A percentile compares a stretch with the other conserved stretches of the same genome.
These are phyloP conservation scores for Decorospora gaudefroyi DNA, from an alignment of 2,329 filamentous ascomycete genomes.

Conservation along the genomic window DNA sequence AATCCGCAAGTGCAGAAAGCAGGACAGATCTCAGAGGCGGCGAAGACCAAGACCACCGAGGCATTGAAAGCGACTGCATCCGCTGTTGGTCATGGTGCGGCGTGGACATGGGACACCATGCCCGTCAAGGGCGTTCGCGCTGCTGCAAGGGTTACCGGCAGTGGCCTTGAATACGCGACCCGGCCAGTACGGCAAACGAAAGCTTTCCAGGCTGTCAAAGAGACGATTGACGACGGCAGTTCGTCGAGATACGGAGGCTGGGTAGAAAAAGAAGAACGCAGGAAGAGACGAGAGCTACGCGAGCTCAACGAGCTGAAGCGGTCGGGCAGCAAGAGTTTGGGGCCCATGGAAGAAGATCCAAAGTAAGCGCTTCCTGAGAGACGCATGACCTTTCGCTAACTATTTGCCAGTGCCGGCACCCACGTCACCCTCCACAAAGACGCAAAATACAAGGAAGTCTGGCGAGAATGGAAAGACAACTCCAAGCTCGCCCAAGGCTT, in stretches of 20 bases:
- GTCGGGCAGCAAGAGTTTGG: constrained; percentile 53
- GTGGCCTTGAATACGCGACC: constrained; percentile 90
- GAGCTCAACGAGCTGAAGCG: constrained; percentile 64
- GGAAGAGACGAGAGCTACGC: constrained; percentile 73
- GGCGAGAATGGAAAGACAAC: constrained; percentile 90
- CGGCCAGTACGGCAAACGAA: constrained; percentile 92
- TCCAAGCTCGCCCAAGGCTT: constrained; percentile 86
- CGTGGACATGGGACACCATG: constrained; percentile 96
- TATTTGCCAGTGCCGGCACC: constrained; percentile 75
- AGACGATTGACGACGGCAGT: constrained; percentile 95
- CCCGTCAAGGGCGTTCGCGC: constrained; percentile 90
- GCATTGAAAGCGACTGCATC: constrained; percentile 85
- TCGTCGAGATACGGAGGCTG: constrained; percentile 95
- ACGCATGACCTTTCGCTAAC: constrained; percentile 10
- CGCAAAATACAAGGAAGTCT: constrained; percentile 96
- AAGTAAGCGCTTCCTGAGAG: constrained; percentile 64
- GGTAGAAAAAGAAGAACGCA: constrained; percentile 93
- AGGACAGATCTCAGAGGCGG: constrained; percentile 79
- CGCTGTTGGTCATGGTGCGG: constrained; percentile 85
- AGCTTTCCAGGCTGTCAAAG: constrained; percentile 88
- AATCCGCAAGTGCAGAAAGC: constrained; percentile 88
- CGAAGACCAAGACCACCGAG: constrained; percentile 75
- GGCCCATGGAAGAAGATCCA: constrained; percentile 79
- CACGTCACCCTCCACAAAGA: constrained; percentile 97
- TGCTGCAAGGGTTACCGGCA: constrained; percentile 82